phyloP scores from a whole-genome alignment of 331 rosid genomes.

The Malus hybrid region DNA sequence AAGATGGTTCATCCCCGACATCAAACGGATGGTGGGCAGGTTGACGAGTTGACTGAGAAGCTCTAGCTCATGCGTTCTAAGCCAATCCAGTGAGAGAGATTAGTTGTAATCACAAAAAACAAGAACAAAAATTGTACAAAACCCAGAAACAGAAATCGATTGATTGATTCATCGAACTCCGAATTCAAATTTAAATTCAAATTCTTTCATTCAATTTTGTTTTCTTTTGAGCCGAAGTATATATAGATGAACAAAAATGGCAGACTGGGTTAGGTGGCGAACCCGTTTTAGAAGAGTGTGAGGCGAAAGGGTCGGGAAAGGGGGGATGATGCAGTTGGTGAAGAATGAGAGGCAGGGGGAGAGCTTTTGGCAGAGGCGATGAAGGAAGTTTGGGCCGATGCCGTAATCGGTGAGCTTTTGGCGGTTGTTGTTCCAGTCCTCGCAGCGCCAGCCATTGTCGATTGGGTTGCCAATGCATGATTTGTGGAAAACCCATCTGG shows the following conservation, averaged over 20 bases:
- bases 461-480: slow-evolving; percentile 60
- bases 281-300: slow-evolving; percentile 12
- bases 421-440: slow-evolving; percentile 54
- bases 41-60: slow-evolving; percentile 4
- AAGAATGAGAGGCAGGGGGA: slow-evolving; percentile 32
- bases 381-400: slow-evolving; percentile 40
- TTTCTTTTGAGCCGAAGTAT: neutral
- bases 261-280: slow-evolving; percentile 4
- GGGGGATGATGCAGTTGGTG: slow-evolving; percentile 28
- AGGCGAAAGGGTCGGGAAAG: slow-evolving; percentile 31
- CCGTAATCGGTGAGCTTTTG: slow-evolving; percentile 84
- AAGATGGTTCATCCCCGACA: neutral
- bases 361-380: slow-evolving; percentile 33
- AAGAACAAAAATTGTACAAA: neutral
- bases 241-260: neutral
- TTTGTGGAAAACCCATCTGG: too few relatives aligned
- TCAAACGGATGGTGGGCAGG: neutral
- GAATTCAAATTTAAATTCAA: neutral
- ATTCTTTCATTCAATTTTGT: neutral
- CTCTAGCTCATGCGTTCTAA: slow-evolving; percentile 37
- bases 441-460: slow-evolving; percentile 96
- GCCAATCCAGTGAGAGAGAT: slow-evolving; percentile 11
- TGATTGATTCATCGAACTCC: neutral
- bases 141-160: neutral
- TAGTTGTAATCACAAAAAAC: neutral